phyloP scores from a whole-genome alignment of 768 basidiomycete genomes.

The Suillus placidus region DNA sequence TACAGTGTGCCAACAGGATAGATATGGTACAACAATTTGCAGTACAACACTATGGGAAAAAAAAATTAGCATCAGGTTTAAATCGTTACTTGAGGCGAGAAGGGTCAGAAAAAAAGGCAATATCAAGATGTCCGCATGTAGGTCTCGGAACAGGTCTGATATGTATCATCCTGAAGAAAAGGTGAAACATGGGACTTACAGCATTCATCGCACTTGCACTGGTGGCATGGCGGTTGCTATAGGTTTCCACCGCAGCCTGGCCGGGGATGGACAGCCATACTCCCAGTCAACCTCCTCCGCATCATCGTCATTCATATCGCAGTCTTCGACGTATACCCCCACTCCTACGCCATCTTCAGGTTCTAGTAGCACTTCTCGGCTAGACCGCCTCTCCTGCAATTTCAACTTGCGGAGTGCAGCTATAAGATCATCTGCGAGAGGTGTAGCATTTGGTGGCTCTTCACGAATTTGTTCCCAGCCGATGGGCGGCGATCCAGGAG shows the following conservation, averaged over 20 bases:
- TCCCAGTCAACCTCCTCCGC: slow-evolving; percentile 54
- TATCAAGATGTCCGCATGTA: slow-evolving; percentile 58
- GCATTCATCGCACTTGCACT: slow-evolving; percentile 29
- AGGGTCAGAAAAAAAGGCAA: slow-evolving; percentile 61
- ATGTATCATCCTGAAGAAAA: slow-evolving; percentile 56
- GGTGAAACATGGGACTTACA: slow-evolving; percentile 27
- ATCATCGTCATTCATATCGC: slow-evolving; percentile 44
- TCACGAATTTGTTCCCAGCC: slow-evolving; percentile 94
- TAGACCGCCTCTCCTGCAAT: slow-evolving; percentile 43
- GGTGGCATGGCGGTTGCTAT: slow-evolving; percentile 63
- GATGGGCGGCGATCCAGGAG: slow-evolving; percentile 95
- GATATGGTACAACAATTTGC: neutral
- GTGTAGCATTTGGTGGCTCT: slow-evolving; percentile 82
- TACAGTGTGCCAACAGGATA: slow-evolving; percentile 2
- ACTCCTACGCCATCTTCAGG: slow-evolving; percentile 73
- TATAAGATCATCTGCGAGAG: slow-evolving; percentile 89
- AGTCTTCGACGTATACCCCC: slow-evolving; percentile 78
- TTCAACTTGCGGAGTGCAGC: slow-evolving; percentile 74
- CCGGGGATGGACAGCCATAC: slow-evolving; percentile 53
- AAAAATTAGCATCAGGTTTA: slow-evolving; percentile 13
- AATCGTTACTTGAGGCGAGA: slow-evolving; percentile 1
- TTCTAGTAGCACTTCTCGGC: slow-evolving; percentile 63
- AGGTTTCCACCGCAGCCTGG: slow-evolving; percentile 52
- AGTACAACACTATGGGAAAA: slow-evolving; percentile 11
- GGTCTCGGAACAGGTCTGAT: slow-evolving; percentile 82